phyloP scores from a whole-genome alignment of 2,329 filamentous ascomycete species.

The Leptographium lundbergii region DNA sequence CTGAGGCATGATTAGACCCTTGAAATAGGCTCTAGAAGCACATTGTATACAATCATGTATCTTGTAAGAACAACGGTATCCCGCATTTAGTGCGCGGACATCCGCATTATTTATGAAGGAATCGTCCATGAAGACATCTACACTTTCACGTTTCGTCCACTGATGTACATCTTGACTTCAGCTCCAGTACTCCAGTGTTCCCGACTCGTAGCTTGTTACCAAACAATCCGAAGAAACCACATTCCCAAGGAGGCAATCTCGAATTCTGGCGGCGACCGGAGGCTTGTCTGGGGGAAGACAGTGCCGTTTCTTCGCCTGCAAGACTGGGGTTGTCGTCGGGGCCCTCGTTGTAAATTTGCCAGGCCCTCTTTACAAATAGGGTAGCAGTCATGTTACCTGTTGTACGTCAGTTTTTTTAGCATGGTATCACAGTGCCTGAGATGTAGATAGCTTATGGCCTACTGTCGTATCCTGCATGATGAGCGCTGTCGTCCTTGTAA shows the following conservation, averaged over 20 bases:
- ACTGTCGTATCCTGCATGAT: slow-evolving; percentile 52
- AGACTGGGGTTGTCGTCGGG: not conserved
- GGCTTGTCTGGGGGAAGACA: not conserved
- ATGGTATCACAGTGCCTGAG: not conserved
- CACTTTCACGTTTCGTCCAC: too few species aligned
- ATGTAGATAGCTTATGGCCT: slow-evolving; percentile 7
- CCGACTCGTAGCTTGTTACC: slow-evolving; percentile 15
- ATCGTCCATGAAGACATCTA: not conserved
- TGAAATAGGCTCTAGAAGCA: not conserved
- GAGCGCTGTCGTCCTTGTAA: slow-evolving; percentile 16
- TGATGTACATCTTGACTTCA: not conserved
- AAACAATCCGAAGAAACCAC: slow-evolving; percentile 10
- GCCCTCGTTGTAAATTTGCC: not conserved
- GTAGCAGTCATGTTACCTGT: slow-evolving; percentile 29
- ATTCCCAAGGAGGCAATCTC: slow-evolving; percentile 12
- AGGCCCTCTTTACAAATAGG: slow-evolving; percentile 22
- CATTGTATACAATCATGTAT: slow-evolving; percentile 4
- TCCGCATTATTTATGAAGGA: not conserved
- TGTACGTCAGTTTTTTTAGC: not conserved
- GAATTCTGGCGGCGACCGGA: not conserved
- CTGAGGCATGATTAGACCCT: not conserved
- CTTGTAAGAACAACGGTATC: slow-evolving; percentile 1
- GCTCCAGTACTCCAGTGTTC: slow-evolving; percentile 7
- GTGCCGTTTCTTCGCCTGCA: not conserved
- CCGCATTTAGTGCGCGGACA: not conserved